Evolutionary conservation across 1,139 yeast genomes (phyloP), one percentile per base, ranked within the genome.

Genomic region (Eremothecium sinecaudum): DNA sequence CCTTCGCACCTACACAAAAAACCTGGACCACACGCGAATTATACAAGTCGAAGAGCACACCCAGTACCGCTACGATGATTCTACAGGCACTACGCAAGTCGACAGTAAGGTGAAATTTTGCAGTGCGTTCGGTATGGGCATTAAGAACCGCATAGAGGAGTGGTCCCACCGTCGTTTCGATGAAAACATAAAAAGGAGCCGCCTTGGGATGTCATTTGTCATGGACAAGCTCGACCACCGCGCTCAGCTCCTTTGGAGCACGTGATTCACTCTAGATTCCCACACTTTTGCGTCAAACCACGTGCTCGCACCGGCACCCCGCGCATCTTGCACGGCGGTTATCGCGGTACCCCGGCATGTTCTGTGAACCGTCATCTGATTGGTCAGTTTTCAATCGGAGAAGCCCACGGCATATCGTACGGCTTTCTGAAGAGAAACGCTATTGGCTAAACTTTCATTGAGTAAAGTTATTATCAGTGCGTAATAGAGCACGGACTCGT

Each of bases 11-110:
- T 84, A 83, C 62, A 78, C 87, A 6, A 71, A 87, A 44, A 90
- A 90, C 56, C 62, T 90, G 34, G 97, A 90, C 56, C 96, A 90
- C 57, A 75, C 84, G 2, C 69, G 73, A 46, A 73, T 87, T 39
- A 70, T 90, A 40, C 68, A 79, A 44, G 81, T 90, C 13, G 94
- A 84, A 53, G 97, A 90, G 51, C 71, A 63, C 46, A 73, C 84
- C 23, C 64, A 63, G 2, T 87, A 75, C 53, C 46, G 53, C 15
- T 64, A 58, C 24, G 48, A 53, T 23, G 39, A 42, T n/a, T 31
- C 30, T 20, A 23, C 22, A 2, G 37, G 40, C 9, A 39, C 31
- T 19, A 55, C 60, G 2, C 29, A 38, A 19, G 58, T 50, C 13
- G 37, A 44, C 23, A 53, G 73, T 37, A 63, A 67, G 37, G 95